A percentile compares a stretch with the other conserved stretches of the same genome.
Conservation (phyloP, 345 rosid genomes). For the Linum lewisii region DNA sequence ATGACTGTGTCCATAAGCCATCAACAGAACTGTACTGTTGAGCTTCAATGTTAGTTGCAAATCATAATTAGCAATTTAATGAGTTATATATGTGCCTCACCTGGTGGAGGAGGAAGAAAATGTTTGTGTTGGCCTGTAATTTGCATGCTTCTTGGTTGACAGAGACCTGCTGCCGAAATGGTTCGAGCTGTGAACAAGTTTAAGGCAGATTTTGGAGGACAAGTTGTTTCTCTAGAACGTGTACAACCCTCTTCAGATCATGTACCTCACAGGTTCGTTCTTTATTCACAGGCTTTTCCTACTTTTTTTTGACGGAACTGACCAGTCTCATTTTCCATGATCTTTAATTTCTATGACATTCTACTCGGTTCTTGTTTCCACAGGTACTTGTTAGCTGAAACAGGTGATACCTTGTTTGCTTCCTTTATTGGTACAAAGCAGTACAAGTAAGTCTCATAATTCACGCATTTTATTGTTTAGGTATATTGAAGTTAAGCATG, state of each 20-base stretch:
- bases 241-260: slow-evolving; percentile 96
- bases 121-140: background rate
- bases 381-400: slow-evolving; percentile 89
- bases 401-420: slow-evolving; percentile 93
- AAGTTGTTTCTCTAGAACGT: slow-evolving; percentile 68
- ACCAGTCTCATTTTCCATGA: background rate
- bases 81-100: background rate
- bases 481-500: background rate
- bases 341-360: background rate
- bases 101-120: background rate
- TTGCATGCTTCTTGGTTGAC: slow-evolving; percentile 10
- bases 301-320: too few species aligned
- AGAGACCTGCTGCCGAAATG: slow-evolving; percentile 87
- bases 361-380: slow-evolving; percentile 13
- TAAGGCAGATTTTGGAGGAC: slow-evolving; percentile 94
- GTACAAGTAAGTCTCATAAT: slow-evolving; percentile 56
- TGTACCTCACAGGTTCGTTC: slow-evolving; percentile 72
- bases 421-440: slow-evolving; percentile 92
- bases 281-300: background rate
- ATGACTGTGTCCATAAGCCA: background rate
- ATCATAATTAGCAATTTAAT: background rate
- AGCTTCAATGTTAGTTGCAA: background rate
- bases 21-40: background rate
- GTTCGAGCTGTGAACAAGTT: slow-evolving; percentile 86
- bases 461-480: background rate